A percentile compares a stretch with the other conserved stretches of the same genome.
These are phyloP conservation scores for Barnettozyma botsteinii DNA, from an alignment of 805 yeast genomes.

Conservation along the genomic window DNA sequence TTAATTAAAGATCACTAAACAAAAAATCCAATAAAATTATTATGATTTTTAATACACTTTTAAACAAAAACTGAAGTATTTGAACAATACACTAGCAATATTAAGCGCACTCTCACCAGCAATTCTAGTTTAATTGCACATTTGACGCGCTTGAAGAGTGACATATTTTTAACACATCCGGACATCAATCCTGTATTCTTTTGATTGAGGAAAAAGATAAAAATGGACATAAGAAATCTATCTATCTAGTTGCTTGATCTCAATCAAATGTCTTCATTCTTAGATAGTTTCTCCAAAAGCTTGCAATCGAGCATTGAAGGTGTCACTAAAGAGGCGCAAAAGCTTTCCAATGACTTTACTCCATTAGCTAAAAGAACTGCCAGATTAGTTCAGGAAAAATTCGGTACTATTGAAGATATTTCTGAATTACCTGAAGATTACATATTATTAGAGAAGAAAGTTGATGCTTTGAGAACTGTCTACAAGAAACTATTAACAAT, in stretches of 20 bases:
- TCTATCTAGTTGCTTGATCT: neutral
- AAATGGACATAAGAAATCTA: too few relatives aligned
- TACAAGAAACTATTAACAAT: slow-evolving; percentile 25
- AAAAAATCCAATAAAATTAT: too few relatives aligned
- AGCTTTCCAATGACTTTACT: slow-evolving; percentile 50
- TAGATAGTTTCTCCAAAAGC: slow-evolving; percentile 27
- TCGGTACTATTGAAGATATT: slow-evolving; percentile 77
- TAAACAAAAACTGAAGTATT: too few relatives aligned
- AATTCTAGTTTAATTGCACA: too few relatives aligned
- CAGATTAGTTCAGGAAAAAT: slow-evolving; percentile 69
- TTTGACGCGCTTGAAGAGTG: too few relatives aligned
- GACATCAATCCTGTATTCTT: too few relatives aligned
- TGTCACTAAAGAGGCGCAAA: slow-evolving; percentile 37
- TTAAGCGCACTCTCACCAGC: too few relatives aligned
- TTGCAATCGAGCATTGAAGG: slow-evolving; percentile 24
- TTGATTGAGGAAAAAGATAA: too few relatives aligned
- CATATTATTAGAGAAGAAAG: slow-evolving; percentile 61
- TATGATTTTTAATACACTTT: too few relatives aligned
- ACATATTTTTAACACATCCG: too few relatives aligned
- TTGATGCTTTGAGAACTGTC: slow-evolving; percentile 43
- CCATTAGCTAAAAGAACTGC: slow-evolving; percentile 79
- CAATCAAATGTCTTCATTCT: slow-evolving; percentile 16
- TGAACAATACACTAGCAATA: too few relatives aligned
- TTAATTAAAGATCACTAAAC: too few relatives aligned
- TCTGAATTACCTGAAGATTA: slow-evolving; percentile 83